Conservation (phyloP, 139 green algal species). For the Pseudopediastrum boryanum region DNA sequence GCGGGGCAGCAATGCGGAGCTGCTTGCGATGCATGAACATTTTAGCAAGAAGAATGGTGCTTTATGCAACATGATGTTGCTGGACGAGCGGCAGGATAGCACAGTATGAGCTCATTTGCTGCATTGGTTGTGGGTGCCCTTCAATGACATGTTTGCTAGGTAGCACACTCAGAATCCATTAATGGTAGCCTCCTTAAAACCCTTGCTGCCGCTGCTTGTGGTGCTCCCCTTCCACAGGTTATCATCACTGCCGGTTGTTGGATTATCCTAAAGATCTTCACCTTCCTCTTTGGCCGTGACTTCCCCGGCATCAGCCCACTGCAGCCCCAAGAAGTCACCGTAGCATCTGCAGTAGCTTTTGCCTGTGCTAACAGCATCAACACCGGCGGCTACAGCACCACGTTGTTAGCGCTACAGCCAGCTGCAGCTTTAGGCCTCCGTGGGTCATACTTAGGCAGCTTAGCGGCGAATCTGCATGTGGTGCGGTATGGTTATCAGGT, state of each 20-base stretch:
- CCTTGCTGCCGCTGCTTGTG: too few relatives aligned
- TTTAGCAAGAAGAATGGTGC: too few relatives aligned
- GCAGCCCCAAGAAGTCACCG: slow-evolving; percentile 20
- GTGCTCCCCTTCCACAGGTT: slow-evolving; percentile 16
- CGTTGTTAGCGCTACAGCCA: slow-evolving; percentile 19
- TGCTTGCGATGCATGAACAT: too few relatives aligned
- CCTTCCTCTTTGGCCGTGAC: slow-evolving; percentile 22
- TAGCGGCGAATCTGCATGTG: too few relatives aligned
- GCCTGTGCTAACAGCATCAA: slow-evolving; percentile 7
- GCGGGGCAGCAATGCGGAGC: too few relatives aligned
- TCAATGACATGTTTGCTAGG: too few relatives aligned
- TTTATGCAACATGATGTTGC: too few relatives aligned
- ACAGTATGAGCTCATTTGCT: too few relatives aligned
- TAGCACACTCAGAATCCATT: too few relatives aligned
- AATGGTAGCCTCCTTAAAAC: too few relatives aligned
- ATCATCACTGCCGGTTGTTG: slow-evolving; percentile 24
- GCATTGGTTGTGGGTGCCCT: too few relatives aligned
- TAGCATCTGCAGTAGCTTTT: slow-evolving; percentile 25
- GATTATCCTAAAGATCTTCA: slow-evolving; percentile 12
- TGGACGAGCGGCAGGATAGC: too few relatives aligned
- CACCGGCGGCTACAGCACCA: slow-evolving; percentile 22
- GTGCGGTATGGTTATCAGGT: slow-evolving; percentile 9
- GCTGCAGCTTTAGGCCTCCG: not conserved
- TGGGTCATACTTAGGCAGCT: not conserved
- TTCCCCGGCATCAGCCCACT: slow-evolving; percentile 22